phyloP scores from a whole-genome alignment of 257 asterid species.

The Solanum chaucha region DNA sequence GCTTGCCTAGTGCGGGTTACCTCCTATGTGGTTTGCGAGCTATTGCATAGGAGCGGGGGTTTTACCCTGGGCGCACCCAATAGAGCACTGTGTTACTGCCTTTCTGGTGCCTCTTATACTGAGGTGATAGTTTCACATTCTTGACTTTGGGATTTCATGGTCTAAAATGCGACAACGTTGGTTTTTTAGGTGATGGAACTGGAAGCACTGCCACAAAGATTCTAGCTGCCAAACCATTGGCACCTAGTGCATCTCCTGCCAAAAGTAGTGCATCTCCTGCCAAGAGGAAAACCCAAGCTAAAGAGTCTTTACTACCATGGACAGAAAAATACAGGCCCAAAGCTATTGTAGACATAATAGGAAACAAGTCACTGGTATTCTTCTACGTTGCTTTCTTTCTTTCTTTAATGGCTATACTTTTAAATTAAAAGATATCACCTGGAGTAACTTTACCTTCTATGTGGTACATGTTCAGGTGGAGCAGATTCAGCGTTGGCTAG shows the following conservation, averaged over 20 bases:
- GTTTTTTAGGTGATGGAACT: not conserved
- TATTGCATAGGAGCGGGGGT: no score
- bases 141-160: not conserved
- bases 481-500: constrained; percentile 95
- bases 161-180: not conserved
- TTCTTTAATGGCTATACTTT: not conserved
- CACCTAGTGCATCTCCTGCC: constrained; percentile 15
- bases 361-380: constrained; percentile 86
- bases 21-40: no score
- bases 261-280: constrained; percentile 16
- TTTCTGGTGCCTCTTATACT: not conserved
- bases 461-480: constrained; percentile 57
- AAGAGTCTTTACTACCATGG: constrained; percentile 59
- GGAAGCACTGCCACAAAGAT: constrained; percentile 9
- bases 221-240: constrained; percentile 30
- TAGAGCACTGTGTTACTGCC: not conserved
- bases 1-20: no score
- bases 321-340: constrained; percentile 84
- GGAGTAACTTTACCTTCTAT: not conserved
- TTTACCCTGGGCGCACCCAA: not conserved
- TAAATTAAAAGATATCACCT: not conserved
- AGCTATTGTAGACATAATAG: constrained; percentile 66
- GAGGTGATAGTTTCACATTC: not conserved
- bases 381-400: constrained; percentile 4
- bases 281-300: constrained; percentile 32